These are phyloP conservation scores for Boletus pseudo-olivaceus DNA, from an alignment of 768 basidiomycete species.

Conservation along the genomic window DNA sequence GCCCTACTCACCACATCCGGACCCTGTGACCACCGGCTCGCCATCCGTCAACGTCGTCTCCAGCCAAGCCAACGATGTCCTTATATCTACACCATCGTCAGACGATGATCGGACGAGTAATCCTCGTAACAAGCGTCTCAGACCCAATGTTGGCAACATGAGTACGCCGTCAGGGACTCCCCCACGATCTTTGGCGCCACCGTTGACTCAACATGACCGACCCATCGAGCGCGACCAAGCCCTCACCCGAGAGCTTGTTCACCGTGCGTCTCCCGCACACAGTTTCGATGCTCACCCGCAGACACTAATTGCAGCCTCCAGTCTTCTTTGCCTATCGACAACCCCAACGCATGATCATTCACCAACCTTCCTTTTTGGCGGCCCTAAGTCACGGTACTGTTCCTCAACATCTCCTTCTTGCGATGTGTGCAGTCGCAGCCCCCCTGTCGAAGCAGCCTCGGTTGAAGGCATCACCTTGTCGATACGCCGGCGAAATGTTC, in stretches of 20 bases:
- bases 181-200: slow-evolving; percentile 36
- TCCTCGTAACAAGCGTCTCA: slow-evolving; percentile 50
- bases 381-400: slow-evolving; percentile 63
- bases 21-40: slow-evolving; percentile 9
- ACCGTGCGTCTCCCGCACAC: slow-evolving; percentile 44
- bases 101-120: slow-evolving; percentile 41
- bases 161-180: slow-evolving; percentile 30
- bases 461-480: slow-evolving; percentile 51
- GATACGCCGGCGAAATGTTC: slow-evolving; percentile 51
- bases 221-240: slow-evolving; percentile 53
- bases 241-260: slow-evolving; percentile 70
- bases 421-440: slow-evolving; percentile 76
- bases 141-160: slow-evolving; percentile 39
- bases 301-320: slow-evolving; percentile 26
- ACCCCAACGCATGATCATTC: slow-evolving; percentile 71
- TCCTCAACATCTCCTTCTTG: slow-evolving; percentile 66
- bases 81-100: slow-evolving; percentile 19
- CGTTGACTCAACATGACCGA: slow-evolving; percentile 36
- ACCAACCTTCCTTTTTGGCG: slow-evolving; percentile 73
- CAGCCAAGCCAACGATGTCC: slow-evolving; percentile 11
- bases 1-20: slow-evolving; percentile 13
- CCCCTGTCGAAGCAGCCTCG: slow-evolving; percentile 67
- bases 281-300: background rate
- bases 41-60: slow-evolving; percentile 12
- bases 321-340: slow-evolving; percentile 84